Conservation (phyloP, 148 eudicot genomes). For the Fagopyrum homotropicum region DNA sequence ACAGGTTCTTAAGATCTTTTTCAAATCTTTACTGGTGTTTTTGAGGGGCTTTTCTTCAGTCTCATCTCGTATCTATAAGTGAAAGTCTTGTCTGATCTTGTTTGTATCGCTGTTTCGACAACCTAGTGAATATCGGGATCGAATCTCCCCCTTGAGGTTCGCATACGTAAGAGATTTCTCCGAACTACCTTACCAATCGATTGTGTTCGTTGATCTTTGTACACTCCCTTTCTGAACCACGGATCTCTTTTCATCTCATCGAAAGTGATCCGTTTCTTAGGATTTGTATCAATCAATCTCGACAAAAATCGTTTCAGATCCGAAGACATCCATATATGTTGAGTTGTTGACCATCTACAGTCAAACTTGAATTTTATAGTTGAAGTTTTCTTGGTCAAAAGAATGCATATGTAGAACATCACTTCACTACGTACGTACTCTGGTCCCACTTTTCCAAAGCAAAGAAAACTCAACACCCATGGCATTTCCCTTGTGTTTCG, state of each 20-base stretch:
- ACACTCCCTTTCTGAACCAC: slow-evolving; percentile 50
- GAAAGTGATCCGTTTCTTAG: slow-evolving; percentile 44
- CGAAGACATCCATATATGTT: slow-evolving; percentile 53
- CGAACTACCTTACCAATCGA: too few relatives aligned
- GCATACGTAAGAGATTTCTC: too few relatives aligned
- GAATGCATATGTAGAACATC: not conserved
- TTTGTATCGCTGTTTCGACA: too few relatives aligned
- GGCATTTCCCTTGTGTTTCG: not conserved
- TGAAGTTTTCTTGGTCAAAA: not conserved
- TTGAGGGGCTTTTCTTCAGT: too few relatives aligned
- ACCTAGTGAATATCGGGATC: too few relatives aligned
- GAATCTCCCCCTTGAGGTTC: too few relatives aligned
- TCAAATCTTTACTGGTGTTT: too few relatives aligned
- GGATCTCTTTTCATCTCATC: slow-evolving; percentile 48
- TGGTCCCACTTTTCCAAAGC: not conserved
- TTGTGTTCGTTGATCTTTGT: too few relatives aligned
- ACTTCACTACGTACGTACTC: not conserved
- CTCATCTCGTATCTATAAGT: too few relatives aligned
- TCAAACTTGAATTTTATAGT: not conserved
- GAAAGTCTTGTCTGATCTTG: too few relatives aligned
- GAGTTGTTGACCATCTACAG: not conserved
- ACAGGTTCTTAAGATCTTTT: too few relatives aligned
- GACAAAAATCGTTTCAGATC: slow-evolving; percentile 39
- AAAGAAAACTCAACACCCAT: not conserved
- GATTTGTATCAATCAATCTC: slow-evolving; percentile 54